A percentile compares a stretch with the other conserved stretches of the same genome.
Evolutionary conservation across 2,329 filamentous ascomycete species (phyloP).

Genomic region (Neofusicoccum sp.): DNA sequence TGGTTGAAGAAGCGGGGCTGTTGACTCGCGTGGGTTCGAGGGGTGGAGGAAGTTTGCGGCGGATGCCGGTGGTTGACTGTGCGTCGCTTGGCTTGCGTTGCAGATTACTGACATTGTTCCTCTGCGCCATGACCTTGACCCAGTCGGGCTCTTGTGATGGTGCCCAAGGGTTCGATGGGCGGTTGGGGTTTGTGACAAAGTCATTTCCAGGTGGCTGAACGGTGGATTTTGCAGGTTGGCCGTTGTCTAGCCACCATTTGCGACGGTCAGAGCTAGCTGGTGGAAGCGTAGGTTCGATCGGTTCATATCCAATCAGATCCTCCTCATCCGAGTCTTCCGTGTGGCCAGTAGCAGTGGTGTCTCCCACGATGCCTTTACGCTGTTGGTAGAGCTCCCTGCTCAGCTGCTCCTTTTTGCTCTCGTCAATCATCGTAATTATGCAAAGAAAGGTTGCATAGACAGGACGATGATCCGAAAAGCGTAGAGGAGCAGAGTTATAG

Average conservation of each 20-base stretch:
- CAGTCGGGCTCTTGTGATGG: slow-evolving; percentile 78
- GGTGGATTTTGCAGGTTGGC: slow-evolving; percentile 73
- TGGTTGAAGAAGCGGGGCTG: slow-evolving; percentile 24
- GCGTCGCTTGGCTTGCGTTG: slow-evolving; percentile 11
- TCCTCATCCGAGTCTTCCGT: slow-evolving; percentile 72
- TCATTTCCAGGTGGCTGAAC: slow-evolving; percentile 66
- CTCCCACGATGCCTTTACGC: slow-evolving; percentile 67
- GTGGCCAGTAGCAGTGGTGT: slow-evolving; percentile 58
- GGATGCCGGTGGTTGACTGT: slow-evolving; percentile 28
- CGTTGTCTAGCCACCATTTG: slow-evolving; percentile 68
- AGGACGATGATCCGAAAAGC: slow-evolving; percentile 94
- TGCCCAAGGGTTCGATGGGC: slow-evolving; percentile 80
- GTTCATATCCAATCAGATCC: slow-evolving; percentile 78
- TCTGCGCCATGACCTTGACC: slow-evolving; percentile 56
- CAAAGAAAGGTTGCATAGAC: slow-evolving; percentile 91
- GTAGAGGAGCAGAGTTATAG: slow-evolving; percentile 80
- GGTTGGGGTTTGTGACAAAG: slow-evolving; percentile 70
- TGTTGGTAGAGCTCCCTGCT: slow-evolving; percentile 73
- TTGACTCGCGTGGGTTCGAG: slow-evolving; percentile 1
- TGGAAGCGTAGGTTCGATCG: slow-evolving; percentile 75
- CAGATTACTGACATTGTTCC: background rate
- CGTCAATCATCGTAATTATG: slow-evolving; percentile 77
- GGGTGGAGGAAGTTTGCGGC: slow-evolving; percentile 23
- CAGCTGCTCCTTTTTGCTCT: slow-evolving; percentile 70
- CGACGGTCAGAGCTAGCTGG: slow-evolving; percentile 63